Conservation (phyloP, 192 early-diverging fungal species). For the Linderina pennispora region DNA sequence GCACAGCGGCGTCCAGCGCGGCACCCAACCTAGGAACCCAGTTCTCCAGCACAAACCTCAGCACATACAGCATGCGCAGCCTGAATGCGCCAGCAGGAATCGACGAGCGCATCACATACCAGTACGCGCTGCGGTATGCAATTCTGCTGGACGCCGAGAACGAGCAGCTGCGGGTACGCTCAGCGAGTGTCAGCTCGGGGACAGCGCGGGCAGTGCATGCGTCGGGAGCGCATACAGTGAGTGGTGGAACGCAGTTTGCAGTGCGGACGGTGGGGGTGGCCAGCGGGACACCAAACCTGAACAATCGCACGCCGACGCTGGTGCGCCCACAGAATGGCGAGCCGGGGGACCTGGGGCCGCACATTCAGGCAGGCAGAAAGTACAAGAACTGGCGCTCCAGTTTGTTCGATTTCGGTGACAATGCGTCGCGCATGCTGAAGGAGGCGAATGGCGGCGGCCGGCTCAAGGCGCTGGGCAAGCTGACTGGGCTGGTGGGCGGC, state of each 20-base stretch:
- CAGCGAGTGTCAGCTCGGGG: slow-evolving; percentile 14
- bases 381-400: slow-evolving; percentile 29
- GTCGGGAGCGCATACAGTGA: slow-evolving; percentile 1
- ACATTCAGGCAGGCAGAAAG: neutral
- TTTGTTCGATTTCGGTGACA: slow-evolving; percentile 32
- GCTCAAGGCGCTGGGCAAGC: slow-evolving; percentile 22
- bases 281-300: slow-evolving; percentile 31
- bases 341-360: neutral
- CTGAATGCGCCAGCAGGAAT: too few species aligned
- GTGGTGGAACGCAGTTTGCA: slow-evolving; percentile 5
- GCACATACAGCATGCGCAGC: too few species aligned
- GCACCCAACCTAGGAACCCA: neutral
- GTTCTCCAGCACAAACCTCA: neutral
- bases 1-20: neutral
- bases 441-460: slow-evolving; percentile 20
- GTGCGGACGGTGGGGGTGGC: slow-evolving; percentile 34
- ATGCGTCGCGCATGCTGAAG: slow-evolving; percentile 36
- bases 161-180: slow-evolving; percentile 30
- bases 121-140: slow-evolving; percentile 47
- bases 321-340: slow-evolving; percentile 4
- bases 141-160: slow-evolving; percentile 43
- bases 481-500: neutral
- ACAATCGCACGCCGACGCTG: slow-evolving; percentile 45
- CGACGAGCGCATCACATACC: slow-evolving; percentile 31
- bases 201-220: neutral